Evolutionary conservation across 2,329 filamentous ascomycete genomes (phyloP).

Genomic region (Fusarium piperis): DNA sequence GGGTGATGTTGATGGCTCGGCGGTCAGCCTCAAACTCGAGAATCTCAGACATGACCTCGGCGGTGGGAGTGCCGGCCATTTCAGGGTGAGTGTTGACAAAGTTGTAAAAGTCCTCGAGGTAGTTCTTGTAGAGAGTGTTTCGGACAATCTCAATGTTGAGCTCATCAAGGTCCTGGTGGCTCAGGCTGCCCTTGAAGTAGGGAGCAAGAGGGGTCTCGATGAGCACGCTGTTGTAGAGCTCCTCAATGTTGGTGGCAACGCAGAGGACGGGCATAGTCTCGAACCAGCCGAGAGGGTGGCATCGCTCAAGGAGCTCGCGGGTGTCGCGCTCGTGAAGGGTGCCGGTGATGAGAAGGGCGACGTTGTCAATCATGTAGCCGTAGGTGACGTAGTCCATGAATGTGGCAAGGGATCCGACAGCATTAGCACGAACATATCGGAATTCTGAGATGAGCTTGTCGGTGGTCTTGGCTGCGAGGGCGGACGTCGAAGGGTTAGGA

Average conservation of each 20-base stretch:
- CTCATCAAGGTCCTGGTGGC: slow-evolving; percentile 96
- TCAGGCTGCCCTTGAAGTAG: slow-evolving; percentile 97
- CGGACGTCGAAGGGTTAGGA: slow-evolving; percentile 95
- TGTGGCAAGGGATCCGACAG: slow-evolving; percentile 87
- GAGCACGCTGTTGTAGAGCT: slow-evolving; percentile 96
- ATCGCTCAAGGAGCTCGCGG: slow-evolving; percentile 91
- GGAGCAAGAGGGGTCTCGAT: slow-evolving; percentile 95
- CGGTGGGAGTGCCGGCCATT: slow-evolving; percentile 86
- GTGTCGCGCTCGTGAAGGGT: slow-evolving; percentile 98
- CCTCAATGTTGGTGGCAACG: slow-evolving; percentile 97
- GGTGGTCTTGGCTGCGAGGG: slow-evolving; percentile 92
- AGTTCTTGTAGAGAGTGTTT: slow-evolving; percentile 99
- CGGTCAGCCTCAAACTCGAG: slow-evolving; percentile 97
- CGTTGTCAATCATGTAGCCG: slow-evolving; percentile 99
- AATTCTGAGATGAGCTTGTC: slow-evolving; percentile 99
- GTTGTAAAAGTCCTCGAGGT: slow-evolving; percentile 95
- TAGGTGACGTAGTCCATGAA: slow-evolving; percentile 99
- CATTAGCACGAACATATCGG: slow-evolving; percentile 93
- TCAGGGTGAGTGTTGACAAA: slow-evolving; percentile 93
- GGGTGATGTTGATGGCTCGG: slow-evolving; percentile 97
- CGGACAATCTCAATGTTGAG: slow-evolving; percentile 99
- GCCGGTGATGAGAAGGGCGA: slow-evolving; percentile 96
- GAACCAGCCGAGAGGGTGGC: slow-evolving; percentile 97
- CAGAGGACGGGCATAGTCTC: slow-evolving; percentile 98
- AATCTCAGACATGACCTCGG: slow-evolving; percentile 95